phyloP scores from a whole-genome alignment of 2,329 filamentous ascomycete species.

The Fusarium sp. region DNA sequence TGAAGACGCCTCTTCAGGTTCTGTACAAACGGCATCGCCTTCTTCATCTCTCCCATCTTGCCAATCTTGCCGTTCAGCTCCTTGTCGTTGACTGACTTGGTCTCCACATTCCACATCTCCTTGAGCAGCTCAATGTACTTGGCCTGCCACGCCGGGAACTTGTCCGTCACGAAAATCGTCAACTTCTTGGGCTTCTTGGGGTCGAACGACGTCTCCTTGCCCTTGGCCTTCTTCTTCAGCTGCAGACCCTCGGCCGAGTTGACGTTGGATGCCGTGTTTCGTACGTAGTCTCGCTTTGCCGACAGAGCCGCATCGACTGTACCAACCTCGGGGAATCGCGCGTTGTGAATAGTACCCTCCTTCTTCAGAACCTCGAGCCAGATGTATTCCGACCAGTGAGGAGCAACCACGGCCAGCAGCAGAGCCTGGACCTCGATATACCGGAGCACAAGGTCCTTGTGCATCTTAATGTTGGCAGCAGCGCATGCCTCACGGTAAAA shows the following conservation, averaged over 20 bases:
- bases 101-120: slow-evolving; percentile 75
- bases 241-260: slow-evolving; percentile 84
- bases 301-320: slow-evolving; percentile 77
- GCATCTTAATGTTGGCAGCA: slow-evolving; percentile 87
- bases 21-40: slow-evolving; percentile 98
- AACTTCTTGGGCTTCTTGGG: slow-evolving; percentile 94
- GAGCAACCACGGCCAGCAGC: slow-evolving; percentile 86
- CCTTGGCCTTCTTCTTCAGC: slow-evolving; percentile 92
- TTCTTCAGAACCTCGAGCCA: slow-evolving; percentile 93
- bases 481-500: slow-evolving; percentile 89
- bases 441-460: slow-evolving; percentile 82
- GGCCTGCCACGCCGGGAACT: slow-evolving; percentile 92
- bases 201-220: slow-evolving; percentile 88
- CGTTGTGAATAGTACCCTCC: slow-evolving; percentile 82
- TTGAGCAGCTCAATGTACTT: slow-evolving; percentile 88
- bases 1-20: slow-evolving; percentile 86
- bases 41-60: slow-evolving; percentile 93
- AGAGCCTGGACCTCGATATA: slow-evolving; percentile 92
- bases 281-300: slow-evolving; percentile 87
- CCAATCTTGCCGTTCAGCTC: slow-evolving; percentile 82
- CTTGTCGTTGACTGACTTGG: slow-evolving; percentile 82
- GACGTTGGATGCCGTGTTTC: slow-evolving; percentile 82
- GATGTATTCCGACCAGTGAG: slow-evolving; percentile 95
- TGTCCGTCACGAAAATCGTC: slow-evolving; percentile 84
- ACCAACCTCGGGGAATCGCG: slow-evolving; percentile 71